Conservation (phyloP, 2,329 filamentous ascomycete species). For the Zelopaecilomyces penicillatus region DNA sequence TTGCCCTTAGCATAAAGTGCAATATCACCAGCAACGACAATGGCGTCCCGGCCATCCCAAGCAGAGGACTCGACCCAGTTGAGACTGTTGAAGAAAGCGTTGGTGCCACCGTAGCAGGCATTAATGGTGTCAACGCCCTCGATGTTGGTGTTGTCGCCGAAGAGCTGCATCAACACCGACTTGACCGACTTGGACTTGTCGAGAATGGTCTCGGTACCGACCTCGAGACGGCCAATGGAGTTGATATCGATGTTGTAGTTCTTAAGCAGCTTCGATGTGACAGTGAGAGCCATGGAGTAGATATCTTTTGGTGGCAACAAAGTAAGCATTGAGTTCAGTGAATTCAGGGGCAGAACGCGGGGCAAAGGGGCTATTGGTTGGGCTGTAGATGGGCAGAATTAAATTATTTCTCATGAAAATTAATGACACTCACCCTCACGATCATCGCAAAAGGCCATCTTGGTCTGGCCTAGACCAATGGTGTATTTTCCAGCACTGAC, state of each 20-base stretch:
- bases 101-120: conserved; percentile 81
- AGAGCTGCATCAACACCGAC: conserved; percentile 80
- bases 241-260: conserved; percentile 78
- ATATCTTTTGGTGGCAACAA: conserved; percentile 50
- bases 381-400: background rate
- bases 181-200: conserved; percentile 92
- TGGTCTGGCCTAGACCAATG: conserved; percentile 82
- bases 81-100: conserved; percentile 72
- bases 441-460: conserved; percentile 89
- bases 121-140: conserved; percentile 79
- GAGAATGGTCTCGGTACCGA: conserved; percentile 76
- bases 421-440: conserved; percentile 58
- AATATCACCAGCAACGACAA: conserved; percentile 75
- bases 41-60: conserved; percentile 76
- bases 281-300: conserved; percentile 77
- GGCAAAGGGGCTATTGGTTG: background rate
- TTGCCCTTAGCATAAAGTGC: conserved; percentile 78
- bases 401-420: background rate
- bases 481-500: conserved; percentile 79
- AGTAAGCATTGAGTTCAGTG: background rate
- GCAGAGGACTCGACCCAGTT: conserved; percentile 83
- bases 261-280: conserved; percentile 65
- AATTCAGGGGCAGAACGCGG: background rate
- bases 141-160: conserved; percentile 74
- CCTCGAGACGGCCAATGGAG: conserved; percentile 72